Evolutionary conservation across 768 basidiomycete genomes (phyloP).

Genomic region (Coprinellus aureogranulatus): DNA sequence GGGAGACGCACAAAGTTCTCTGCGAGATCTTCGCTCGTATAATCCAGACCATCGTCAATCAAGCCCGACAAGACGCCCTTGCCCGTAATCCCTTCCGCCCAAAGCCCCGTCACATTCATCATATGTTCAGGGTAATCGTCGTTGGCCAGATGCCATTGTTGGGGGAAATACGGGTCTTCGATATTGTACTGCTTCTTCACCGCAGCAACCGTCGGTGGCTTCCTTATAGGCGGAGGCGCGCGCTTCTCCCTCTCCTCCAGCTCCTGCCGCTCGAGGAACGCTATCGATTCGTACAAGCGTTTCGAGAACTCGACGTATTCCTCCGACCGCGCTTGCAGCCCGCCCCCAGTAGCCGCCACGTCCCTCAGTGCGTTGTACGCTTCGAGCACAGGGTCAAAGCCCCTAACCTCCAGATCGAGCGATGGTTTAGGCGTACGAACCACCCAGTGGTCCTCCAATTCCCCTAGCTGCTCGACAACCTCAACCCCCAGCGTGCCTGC

Average conservation of each 20-base stretch:
- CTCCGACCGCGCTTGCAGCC: slow-evolving; percentile 35
- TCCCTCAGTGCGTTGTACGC: slow-evolving; percentile 40
- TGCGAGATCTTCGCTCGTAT: slow-evolving; percentile 77
- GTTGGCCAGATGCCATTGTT: slow-evolving; percentile 95
- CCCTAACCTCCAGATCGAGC: slow-evolving; percentile 27
- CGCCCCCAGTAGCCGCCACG: not conserved
- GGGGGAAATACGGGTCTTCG: slow-evolving; percentile 73
- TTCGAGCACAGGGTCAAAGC: slow-evolving; percentile 42
- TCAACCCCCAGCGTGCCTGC: slow-evolving; percentile 68
- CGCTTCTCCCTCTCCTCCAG: slow-evolving; percentile 68
- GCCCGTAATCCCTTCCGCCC: slow-evolving; percentile 88
- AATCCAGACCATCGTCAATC: slow-evolving; percentile 93
- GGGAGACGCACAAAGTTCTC: slow-evolving; percentile 92
- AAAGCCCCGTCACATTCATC: slow-evolving; percentile 88
- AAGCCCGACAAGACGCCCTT: slow-evolving; percentile 80
- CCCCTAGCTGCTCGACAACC: slow-evolving; percentile 83
- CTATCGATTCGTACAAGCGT: slow-evolving; percentile 52
- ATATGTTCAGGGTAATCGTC: slow-evolving; percentile 62
- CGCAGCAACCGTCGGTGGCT: slow-evolving; percentile 35
- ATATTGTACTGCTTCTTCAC: slow-evolving; percentile 62
- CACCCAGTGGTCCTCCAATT: slow-evolving; percentile 78
- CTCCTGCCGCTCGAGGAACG: slow-evolving; percentile 57
- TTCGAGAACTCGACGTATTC: slow-evolving; percentile 26
- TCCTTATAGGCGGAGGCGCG: slow-evolving; percentile 58
- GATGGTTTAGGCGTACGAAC: slow-evolving; percentile 55